Conservation (phyloP, 179 eudicot genomes). For the Silene vulgaris region DNA sequence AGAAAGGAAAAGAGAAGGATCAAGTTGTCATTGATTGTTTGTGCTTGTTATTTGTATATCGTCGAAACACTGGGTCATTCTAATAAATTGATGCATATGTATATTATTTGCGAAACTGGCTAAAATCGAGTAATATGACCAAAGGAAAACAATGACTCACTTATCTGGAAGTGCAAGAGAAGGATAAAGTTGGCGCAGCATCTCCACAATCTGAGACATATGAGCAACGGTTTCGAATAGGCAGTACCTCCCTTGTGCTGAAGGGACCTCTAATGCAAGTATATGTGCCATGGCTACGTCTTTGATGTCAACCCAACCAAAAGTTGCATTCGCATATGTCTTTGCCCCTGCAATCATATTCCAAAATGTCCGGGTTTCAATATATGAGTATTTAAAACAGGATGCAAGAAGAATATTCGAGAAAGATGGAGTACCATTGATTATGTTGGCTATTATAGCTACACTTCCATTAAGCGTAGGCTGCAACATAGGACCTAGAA, state of each 20-base stretch:
- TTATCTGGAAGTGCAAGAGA: slow-evolving; percentile 28
- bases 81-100: too few species aligned
- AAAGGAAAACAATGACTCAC: slow-evolving; percentile 25
- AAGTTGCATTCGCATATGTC: slow-evolving; percentile 24
- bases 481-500: slow-evolving; percentile 54
- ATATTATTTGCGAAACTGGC: too few species aligned
- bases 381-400: neutral
- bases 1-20: too few species aligned
- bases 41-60: too few species aligned
- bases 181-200: slow-evolving; percentile 33
- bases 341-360: slow-evolving; percentile 19
- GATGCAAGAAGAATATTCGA: neutral
- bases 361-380: neutral
- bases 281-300: slow-evolving; percentile 51
- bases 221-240: slow-evolving; percentile 32
- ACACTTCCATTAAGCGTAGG: slow-evolving; percentile 40
- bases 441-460: neutral
- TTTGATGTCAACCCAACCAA: slow-evolving; percentile 38
- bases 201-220: slow-evolving; percentile 27
- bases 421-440: neutral
- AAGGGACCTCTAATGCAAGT: slow-evolving; percentile 38
- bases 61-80: too few species aligned
- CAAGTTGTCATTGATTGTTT: too few species aligned
- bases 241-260: slow-evolving; percentile 45
- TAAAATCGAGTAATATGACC: too few species aligned